Conservation (phyloP, 768 basidiomycete genomes). For the Thelephora ganbajun region DNA sequence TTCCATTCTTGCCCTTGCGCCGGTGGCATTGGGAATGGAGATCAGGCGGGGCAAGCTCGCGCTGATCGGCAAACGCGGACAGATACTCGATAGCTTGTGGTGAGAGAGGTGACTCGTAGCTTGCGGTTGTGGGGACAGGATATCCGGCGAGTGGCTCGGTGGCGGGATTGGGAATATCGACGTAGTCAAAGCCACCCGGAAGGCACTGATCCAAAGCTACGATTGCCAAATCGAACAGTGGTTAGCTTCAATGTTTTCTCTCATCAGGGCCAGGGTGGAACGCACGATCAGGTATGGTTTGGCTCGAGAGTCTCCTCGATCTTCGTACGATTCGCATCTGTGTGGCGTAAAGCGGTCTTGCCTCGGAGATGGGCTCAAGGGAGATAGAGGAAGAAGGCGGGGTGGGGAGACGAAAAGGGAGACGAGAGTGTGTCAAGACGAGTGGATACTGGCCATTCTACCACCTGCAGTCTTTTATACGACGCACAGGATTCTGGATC, state of each 20-base stretch:
- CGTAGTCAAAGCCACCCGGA: neutral
- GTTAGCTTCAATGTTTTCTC: neutral
- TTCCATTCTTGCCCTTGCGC: slow-evolving; percentile 27
- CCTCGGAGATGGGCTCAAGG: neutral
- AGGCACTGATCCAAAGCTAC: neutral
- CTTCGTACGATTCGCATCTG: neutral
- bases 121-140: neutral
- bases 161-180: neutral
- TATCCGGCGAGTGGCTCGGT: neutral
- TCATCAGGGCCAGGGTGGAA: neutral
- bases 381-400: neutral
- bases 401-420: neutral
- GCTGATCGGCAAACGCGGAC: neutral
- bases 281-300: neutral
- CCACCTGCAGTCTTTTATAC: too few relatives aligned
- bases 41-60: slow-evolving; percentile 1
- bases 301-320: neutral
- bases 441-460: too few relatives aligned
- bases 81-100: slow-evolving; percentile 4
- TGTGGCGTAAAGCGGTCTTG: neutral
- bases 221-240: neutral
- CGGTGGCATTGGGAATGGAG: slow-evolving; percentile 13
- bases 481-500: too few relatives aligned
- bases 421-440: too few relatives aligned
- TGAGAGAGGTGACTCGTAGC: neutral